Base-by-base conservation (phyloP, 2,329 filamentous ascomycete species). In the Talaromyces sp. region DNA sequence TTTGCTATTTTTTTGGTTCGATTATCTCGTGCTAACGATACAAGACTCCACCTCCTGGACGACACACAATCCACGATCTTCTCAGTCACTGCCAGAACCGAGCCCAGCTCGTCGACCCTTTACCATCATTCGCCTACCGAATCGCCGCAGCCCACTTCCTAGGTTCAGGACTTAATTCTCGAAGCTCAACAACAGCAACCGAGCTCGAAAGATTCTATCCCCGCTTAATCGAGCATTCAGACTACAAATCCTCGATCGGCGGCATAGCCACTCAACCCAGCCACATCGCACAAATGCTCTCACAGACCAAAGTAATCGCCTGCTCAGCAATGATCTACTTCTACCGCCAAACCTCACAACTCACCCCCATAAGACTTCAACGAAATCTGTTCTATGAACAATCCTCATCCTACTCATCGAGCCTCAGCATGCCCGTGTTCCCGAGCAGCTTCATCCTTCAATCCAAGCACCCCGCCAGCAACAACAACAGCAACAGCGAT, bases 71-170 rank as follows among this genome's bases (percentile, higher is more conserved):
- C 13, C 50, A 68, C 11, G 69, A 74, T 27, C 66, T 76, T 10
- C 63, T 92, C 66, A 86, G 90, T 58, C 76, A 83, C 67, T 83
- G 89, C 43, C 90, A 92, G 70, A 83, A 84, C 1, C 85, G 85
- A 11, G 85, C 88, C 47, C 84, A 88, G n/a, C 82, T 84, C 35
- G 80, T 83, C 35, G 16, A 33, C 27, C 22, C 13, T 3, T 93
- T 92, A 74, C 93, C 91, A 0, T 94, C 92, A 0, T 93, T 90
- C 73, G 84, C 90, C 1, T 94, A 94, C 75, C 87, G 91, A 14
- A 89, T 96, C 62, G 87, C 91, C 43, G 90, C 91, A 1, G 86
- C 88, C 14, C 85, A 89, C 2, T 91, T 92, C 67, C 80, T 96
- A 0, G 90, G 89, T 6, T 85, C 87, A 67, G 88, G 94, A 66